Evolutionary conservation across 2,329 filamentous ascomycete genomes (phyloP).

Genomic region (Trichoderma oligosporum): DNA sequence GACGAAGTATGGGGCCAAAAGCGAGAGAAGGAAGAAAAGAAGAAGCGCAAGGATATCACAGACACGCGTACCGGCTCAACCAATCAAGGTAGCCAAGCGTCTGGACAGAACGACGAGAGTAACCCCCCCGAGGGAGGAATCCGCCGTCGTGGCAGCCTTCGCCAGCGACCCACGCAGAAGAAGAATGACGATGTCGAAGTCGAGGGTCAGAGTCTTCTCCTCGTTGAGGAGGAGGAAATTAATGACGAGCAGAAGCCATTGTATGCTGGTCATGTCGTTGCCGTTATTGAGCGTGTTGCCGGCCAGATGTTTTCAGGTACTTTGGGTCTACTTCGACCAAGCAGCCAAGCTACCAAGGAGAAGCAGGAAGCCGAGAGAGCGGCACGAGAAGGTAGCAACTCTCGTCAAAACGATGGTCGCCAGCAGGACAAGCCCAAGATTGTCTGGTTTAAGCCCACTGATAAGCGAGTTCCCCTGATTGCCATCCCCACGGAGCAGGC

Average conservation of each 20-base stretch:
- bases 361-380: slow-evolving; percentile 97
- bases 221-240: slow-evolving; percentile 98
- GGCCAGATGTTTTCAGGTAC: slow-evolving; percentile 99
- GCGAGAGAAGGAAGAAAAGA: slow-evolving; percentile 99
- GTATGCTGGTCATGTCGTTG: slow-evolving; percentile 94
- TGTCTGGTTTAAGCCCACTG: slow-evolving; percentile 99
- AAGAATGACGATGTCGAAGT: slow-evolving; percentile 99
- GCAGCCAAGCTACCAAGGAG: slow-evolving; percentile 98
- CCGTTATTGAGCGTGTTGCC: slow-evolving; percentile 92
- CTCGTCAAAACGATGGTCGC: slow-evolving; percentile 72
- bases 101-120: slow-evolving; percentile 57
- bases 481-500: slow-evolving; percentile 98
- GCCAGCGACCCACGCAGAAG: slow-evolving; percentile 96
- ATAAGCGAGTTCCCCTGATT: slow-evolving; percentile 97
- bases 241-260: slow-evolving; percentile 97
- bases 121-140: slow-evolving; percentile 75
- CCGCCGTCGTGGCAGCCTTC: slow-evolving; percentile 86
- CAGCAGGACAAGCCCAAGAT: slow-evolving; percentile 96
- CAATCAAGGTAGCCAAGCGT: slow-evolving; percentile 65
- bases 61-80: slow-evolving; percentile 78
- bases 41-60: slow-evolving; percentile 98
- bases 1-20: slow-evolving; percentile 99
- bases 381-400: slow-evolving; percentile 74
- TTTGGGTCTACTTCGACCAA: slow-evolving; percentile 86
- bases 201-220: slow-evolving; percentile 90